Evolutionary conservation across 2,329 filamentous ascomycete species (phyloP).

Genomic region (Macrophomina tecta): DNA sequence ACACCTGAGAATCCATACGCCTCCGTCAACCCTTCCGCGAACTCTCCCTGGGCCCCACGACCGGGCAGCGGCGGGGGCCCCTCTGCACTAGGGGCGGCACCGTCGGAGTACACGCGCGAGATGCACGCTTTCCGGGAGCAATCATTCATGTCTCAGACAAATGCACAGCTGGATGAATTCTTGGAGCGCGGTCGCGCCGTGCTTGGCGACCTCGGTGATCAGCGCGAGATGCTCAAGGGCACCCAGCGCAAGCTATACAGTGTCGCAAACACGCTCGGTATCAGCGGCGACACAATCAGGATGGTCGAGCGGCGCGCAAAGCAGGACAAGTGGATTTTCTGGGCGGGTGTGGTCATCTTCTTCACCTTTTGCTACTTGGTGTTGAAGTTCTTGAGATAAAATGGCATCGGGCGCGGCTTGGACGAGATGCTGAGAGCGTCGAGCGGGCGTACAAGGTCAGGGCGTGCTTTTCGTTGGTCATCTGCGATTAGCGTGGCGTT

Average conservation of each 20-base stretch:
- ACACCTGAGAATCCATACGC: slow-evolving; percentile 95
- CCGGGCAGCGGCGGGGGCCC: slow-evolving; percentile 46
- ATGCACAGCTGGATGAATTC: slow-evolving; percentile 90
- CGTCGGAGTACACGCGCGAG: slow-evolving; percentile 71
- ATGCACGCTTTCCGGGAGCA: slow-evolving; percentile 87
- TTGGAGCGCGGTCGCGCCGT: slow-evolving; percentile 90
- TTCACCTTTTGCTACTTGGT: slow-evolving; percentile 92
- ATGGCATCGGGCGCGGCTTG: not conserved
- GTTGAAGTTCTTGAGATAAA: slow-evolving; percentile 77
- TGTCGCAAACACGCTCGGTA: slow-evolving; percentile 89
- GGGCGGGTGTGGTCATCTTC: slow-evolving; percentile 83
- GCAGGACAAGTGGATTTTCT: slow-evolving; percentile 99
- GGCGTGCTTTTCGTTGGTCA: not conserved
- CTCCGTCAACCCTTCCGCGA: slow-evolving; percentile 58
- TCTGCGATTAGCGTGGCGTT: slow-evolving; percentile 24
- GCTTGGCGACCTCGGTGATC: slow-evolving; percentile 83
- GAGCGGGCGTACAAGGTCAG: not conserved
- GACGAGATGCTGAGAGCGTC: not conserved
- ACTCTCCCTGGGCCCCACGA: slow-evolving; percentile 47
- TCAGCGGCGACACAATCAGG: slow-evolving; percentile 94
- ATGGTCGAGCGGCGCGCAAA: slow-evolving; percentile 92
- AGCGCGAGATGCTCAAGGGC: slow-evolving; percentile 92
- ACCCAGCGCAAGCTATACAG: slow-evolving; percentile 91
- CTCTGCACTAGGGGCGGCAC: slow-evolving; percentile 49
- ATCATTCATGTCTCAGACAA: slow-evolving; percentile 81